These are phyloP conservation scores for Handroanthus guayacan DNA, from an alignment of 257 asterid species.

Conservation along the genomic window DNA sequence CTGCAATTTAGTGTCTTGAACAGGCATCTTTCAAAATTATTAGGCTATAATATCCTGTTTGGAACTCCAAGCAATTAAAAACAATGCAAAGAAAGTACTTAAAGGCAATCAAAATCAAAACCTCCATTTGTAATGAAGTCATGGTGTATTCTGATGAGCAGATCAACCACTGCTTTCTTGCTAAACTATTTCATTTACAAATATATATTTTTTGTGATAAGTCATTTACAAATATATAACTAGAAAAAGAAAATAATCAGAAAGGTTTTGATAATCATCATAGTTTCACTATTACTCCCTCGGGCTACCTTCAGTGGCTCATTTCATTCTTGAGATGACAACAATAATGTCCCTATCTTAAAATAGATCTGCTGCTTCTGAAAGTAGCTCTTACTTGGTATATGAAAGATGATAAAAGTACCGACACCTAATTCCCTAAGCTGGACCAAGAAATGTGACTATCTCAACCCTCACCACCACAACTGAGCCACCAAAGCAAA, in stretches of 20 bases:
- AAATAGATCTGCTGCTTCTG: background rate
- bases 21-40: background rate
- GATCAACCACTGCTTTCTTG: background rate
- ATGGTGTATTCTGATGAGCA: background rate
- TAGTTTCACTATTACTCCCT: background rate
- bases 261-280: background rate
- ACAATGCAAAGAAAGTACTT: background rate
- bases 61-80: background rate
- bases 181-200: background rate
- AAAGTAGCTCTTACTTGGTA: background rate
- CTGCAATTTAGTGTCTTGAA: background rate
- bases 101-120: conserved; percentile 12
- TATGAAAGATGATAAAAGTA: conserved; percentile 14
- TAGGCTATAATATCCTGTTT: background rate
- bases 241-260: background rate
- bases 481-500: conserved; percentile 19
- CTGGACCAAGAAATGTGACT: background rate
- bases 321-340: background rate
- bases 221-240: background rate
- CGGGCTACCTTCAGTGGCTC: conserved; percentile 9
- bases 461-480: conserved; percentile 21
- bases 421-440: background rate
- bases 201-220: too few relatives aligned
- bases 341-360: background rate
- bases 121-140: conserved; percentile 12